Conservation (phyloP, 2,329 filamentous ascomycete species). For the Fusarium multiceps region DNA sequence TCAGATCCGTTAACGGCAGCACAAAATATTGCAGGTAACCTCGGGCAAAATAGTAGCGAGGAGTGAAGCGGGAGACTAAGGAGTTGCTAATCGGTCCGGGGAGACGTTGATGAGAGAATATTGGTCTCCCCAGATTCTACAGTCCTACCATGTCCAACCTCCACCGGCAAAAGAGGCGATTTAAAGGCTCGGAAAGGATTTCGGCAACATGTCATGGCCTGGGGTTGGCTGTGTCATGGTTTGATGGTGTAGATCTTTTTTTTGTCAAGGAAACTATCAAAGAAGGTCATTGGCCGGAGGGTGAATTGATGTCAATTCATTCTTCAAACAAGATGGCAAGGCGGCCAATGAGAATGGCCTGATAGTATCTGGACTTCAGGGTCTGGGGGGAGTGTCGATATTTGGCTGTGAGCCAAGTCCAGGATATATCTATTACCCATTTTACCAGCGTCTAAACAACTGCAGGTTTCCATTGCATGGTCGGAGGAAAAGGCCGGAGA, state of each 20-base stretch:
- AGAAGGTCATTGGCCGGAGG: conserved; percentile 34
- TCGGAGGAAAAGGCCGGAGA: conserved; percentile 27
- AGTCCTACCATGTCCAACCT: conserved; percentile 2
- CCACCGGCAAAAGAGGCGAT: neutral
- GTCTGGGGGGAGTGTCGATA: conserved; percentile 36
- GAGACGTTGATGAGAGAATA: conserved; percentile 7
- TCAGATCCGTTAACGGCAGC: conserved; percentile 21
- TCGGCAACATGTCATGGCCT: conserved; percentile 29
- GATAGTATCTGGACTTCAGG: conserved; percentile 42
- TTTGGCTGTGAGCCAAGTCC: conserved; percentile 25
- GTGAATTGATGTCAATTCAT: conserved; percentile 46
- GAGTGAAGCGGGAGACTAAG: conserved; percentile 26
- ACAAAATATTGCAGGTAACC: conserved; percentile 7
- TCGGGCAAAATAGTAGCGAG: conserved; percentile 24
- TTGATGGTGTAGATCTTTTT: conserved; percentile 31
- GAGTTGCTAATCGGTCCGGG: conserved; percentile 35
- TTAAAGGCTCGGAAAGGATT: conserved; percentile 16
- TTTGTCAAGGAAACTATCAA: conserved; percentile 18
- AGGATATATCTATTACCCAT: conserved; percentile 1
- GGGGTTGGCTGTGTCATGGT: conserved; percentile 21
- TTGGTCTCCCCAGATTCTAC: conserved; percentile 35
- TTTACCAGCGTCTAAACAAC: neutral
- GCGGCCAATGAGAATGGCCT: conserved; percentile 42
- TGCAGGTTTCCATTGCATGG: conserved; percentile 27
- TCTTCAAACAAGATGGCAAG: conserved; percentile 46